These are phyloP conservation scores for Paraconiothyrium sp. DNA, from an alignment of 2,329 filamentous ascomycete genomes.

Conservation along the genomic window DNA sequence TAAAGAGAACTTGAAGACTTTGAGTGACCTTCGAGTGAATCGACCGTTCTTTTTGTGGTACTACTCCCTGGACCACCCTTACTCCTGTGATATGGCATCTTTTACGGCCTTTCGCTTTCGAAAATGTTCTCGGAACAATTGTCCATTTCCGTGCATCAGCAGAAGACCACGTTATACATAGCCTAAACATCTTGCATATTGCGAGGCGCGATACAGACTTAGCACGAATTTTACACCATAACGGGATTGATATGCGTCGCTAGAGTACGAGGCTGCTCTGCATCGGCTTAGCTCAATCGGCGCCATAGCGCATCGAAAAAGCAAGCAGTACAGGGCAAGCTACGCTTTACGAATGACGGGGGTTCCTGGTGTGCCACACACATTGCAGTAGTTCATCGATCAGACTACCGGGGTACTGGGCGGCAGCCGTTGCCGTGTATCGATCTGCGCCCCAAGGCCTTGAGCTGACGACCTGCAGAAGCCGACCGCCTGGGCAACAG, in stretches of 20 bases:
- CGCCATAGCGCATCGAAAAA: background rate
- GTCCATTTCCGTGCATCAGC: background rate
- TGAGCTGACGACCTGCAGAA: constrained; percentile 27
- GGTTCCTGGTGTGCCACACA: background rate
- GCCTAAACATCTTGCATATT: background rate
- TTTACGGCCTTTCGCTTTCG: background rate
- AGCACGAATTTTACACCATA: background rate
- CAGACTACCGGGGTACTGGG: background rate
- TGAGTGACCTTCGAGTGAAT: background rate
- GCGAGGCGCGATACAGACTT: constrained; percentile 1
- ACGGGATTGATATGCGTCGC: background rate
- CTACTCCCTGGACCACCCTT: background rate
- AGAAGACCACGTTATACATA: background rate
- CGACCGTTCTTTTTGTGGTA: background rate
- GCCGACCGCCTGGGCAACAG: constrained; percentile 28
- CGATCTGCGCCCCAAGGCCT: constrained; percentile 24
- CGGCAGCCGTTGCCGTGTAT: constrained; percentile 11
- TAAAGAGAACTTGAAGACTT: too few relatives aligned
- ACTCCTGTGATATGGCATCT: background rate
- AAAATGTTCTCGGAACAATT: background rate
- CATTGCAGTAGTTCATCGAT: background rate
- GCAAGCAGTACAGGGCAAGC: background rate
- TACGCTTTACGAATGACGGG: background rate
- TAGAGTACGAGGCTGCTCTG: constrained; percentile 4
- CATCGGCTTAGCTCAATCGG: background rate